Base-by-base conservation (phyloP, 805 yeast species). In the Komagataella ulmi region DNA sequence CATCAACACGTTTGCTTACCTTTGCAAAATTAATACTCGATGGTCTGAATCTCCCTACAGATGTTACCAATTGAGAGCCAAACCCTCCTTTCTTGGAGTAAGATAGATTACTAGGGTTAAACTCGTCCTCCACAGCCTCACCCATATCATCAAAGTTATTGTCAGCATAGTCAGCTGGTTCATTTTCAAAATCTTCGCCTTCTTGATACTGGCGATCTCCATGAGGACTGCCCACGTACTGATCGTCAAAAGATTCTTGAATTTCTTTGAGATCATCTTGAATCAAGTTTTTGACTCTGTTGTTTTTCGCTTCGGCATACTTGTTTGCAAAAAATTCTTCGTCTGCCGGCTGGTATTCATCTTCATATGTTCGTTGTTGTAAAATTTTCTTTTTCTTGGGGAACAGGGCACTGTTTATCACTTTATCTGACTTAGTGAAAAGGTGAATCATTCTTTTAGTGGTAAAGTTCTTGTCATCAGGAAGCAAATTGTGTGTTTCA, bases 271-370 rank as follows among this genome's bases (percentile, higher is more conserved):
- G 48, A 49, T 59, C 62, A 40, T 54, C 53, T 44, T 51, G 49
- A 44, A 52, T 45, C n/a, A 51, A 45, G 23, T 52, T 55, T n/a
- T 52, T 52, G 23, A 52, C 48, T n/a, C 52, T 23, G 19, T 47
- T 50, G 23, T 54, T 45, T 43, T 66, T 70, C 44, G 67, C 64
- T 49, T 71, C 63, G 40, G 63, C 58, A 54, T 72, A 76, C 30
- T 72, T 69, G 44, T 71, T 66, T 1, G 82, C 82, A 65, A 76
- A 77, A 60, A 61, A 77, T 47, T 68, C 68, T 55, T 76, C 79
- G 56, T 77, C 80, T 0, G 81, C 67, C 19, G 71, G 71, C 24
- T 71, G 70, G 8, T 63, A 62, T 10, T 58, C 62, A 1, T 63
- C 67, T 7, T 45, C 49, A 17, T 44, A 40, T 7, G 43, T 30